Conservation (phyloP, 768 basidiomycete species). For the Pisolithus orientalis region DNA sequence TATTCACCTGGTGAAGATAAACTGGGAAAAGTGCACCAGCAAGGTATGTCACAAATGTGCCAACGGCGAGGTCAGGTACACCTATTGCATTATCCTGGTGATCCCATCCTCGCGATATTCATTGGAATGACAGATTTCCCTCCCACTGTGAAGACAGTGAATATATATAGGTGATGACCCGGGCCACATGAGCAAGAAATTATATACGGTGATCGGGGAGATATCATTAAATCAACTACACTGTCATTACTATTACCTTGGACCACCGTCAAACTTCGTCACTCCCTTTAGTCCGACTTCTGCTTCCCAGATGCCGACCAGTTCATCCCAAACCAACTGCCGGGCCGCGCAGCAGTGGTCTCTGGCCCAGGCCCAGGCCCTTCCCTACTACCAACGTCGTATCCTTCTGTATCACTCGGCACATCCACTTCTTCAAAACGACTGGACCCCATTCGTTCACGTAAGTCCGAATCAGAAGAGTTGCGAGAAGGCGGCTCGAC, state of each 20-base stretch:
- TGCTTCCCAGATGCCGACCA: conserved; percentile 11
- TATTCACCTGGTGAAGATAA: too few species aligned
- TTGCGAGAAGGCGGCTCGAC: conserved; percentile 27
- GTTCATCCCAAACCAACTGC: conserved; percentile 31
- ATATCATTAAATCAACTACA: not conserved
- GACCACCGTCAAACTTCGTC: not conserved
- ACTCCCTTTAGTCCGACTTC: conserved; percentile 14
- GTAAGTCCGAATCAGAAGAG: conserved; percentile 38
- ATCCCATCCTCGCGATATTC: too few species aligned
- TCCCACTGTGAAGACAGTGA: too few species aligned
- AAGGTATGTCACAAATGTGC: too few species aligned
- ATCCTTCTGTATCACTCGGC: conserved; percentile 65
- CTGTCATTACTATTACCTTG: not conserved
- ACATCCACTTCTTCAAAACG: conserved; percentile 66
- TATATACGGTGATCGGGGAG: not conserved
- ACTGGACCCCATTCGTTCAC: conserved; percentile 41
- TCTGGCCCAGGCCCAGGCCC: conserved; percentile 9
- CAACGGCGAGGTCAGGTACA: too few species aligned
- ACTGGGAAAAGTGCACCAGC: too few species aligned
- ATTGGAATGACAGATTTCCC: too few species aligned
- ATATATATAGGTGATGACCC: too few species aligned
- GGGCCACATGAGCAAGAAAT: too few species aligned
- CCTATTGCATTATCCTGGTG: too few species aligned
- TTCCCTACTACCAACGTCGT: conserved; percentile 34
- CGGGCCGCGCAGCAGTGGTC: conserved; percentile 25